Percentiles rank a stretch among this genome's conserved stretches.
Conservation (phyloP, 345 rosid species). For the Ceriops decandra region DNA sequence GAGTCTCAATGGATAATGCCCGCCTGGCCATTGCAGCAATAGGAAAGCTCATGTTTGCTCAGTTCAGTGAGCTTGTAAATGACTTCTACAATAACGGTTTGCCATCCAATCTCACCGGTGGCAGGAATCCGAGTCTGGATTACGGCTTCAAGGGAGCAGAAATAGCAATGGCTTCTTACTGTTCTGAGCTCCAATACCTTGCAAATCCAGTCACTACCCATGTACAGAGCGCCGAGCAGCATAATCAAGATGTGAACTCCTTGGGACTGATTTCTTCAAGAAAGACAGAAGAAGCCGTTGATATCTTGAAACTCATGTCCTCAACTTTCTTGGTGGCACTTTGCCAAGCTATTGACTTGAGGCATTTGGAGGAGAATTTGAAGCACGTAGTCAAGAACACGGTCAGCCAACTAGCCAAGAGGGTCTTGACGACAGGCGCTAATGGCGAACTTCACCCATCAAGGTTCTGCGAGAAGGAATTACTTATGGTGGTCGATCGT, state of each 20-base stretch:
- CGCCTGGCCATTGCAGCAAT: slow-evolving; percentile 21
- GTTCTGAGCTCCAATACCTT: slow-evolving; percentile 27
- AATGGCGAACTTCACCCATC: slow-evolving; percentile 74
- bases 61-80: slow-evolving; percentile 24
- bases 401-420: slow-evolving; percentile 19
- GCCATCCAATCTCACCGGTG: slow-evolving; percentile 25
- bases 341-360: slow-evolving; percentile 26
- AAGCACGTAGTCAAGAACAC: slow-evolving; percentile 21
- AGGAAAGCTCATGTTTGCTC: slow-evolving; percentile 24
- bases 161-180: slow-evolving; percentile 27
- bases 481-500: slow-evolving; percentile 60
- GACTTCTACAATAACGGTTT: slow-evolving; percentile 26
- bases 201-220: slow-evolving; percentile 28
- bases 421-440: slow-evolving; percentile 32
- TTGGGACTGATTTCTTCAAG: slow-evolving; percentile 24
- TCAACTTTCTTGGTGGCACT: slow-evolving; percentile 26
- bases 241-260: slow-evolving; percentile 26
- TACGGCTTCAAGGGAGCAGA: slow-evolving; percentile 28
- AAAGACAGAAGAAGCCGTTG: slow-evolving; percentile 22
- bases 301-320: slow-evolving; percentile 28
- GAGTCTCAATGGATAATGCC: slow-evolving; percentile 25
- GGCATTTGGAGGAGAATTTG: slow-evolving; percentile 27
- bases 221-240: slow-evolving; percentile 26
- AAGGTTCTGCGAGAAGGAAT: slow-evolving; percentile 63
- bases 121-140: slow-evolving; percentile 25